Base-by-base conservation (phyloP, 768 basidiomycete species). In the Boletus insuetus region DNA sequence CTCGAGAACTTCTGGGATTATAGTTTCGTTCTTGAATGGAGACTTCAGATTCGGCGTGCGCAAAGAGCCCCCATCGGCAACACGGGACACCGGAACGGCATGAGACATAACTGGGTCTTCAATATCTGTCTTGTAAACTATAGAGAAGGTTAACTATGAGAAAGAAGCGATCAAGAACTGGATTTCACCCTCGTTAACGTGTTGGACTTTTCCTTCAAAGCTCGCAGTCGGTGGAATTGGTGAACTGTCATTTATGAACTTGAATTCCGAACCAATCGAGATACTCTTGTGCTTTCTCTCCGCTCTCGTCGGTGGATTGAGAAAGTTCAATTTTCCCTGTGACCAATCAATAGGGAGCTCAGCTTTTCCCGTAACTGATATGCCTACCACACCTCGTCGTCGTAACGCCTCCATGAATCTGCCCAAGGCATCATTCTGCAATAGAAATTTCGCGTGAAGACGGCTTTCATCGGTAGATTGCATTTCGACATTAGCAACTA, bases 341-440 rank as follows among this genome's bases (percentile, higher is more conserved):
- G 34, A 45, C 1, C 24, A 38, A 40, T 63, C n/a, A 67, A 49
- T 44, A 32, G 24, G 32, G 6, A 24, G 17, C 3, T 24, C 20
- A 41, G 24, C 2, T 19, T 31, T 43, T 19, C 17, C 22, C 13
- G 16, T 3, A 26, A 51, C 39, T 22, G 11, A 50, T 11, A 44
- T 32, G 56, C 76, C 62, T 49, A 84, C 85, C 67, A 85, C 63
- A 48, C 74, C 74, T 43, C 85, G 75, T 50, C 70, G 68, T 38
- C 70, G 73, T 44, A 84, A 54, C 6, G 75, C 69, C 34, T 74
- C 60, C 52, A 73, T 54, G 49, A 86, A 81, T 45, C 73, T 73
- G 24, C 65, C 52, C 5, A 77, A 35, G 22, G 70, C 66, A 24
- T 62, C 57, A 26, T 60, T 65, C 16, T 69, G 61, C 38, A 86